Evolutionary conservation across 2,329 filamentous ascomycete species (phyloP), one percentile per base, ranked within the genome.

Genomic region (Nemania sp.): DNA sequence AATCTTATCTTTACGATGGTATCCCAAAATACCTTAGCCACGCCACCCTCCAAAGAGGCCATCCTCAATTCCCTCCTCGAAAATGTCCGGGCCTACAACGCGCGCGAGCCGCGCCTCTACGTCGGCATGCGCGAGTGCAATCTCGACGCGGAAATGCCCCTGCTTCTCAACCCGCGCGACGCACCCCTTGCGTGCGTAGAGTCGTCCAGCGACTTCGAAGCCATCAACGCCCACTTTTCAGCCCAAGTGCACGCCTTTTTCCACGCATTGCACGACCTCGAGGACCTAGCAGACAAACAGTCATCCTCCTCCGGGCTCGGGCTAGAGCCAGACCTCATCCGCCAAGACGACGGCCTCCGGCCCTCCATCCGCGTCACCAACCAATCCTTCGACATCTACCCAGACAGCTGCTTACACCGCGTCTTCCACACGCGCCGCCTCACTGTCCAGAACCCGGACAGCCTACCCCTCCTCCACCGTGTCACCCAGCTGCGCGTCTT

Each of bases 401-500:
- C n/a, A 22, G 52, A 55, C n/a, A n/a, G n/a, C 47, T 70, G 68
- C 47, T 47, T 59, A 24, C 68, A 70, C 49, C 65, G 68, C 47
- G 62, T 56, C 13, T 68, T 65, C 41, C 68, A 70, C 59, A 70
- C 63, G 27, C 49, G 58, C 47, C 66, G 62, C 45, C 64, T 67
- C 53, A 41, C 29, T 11, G 13, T 62, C n/a, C 22, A 41, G 5
- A 41, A 54, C 22, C 11, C 29, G 32, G 47, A 26, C 22, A 41
- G 7, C 8, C 32, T 62, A 10, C 69, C 64, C 35, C 56, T 70
- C 22, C 63, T 41, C 18, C 56, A 69, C 54, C 69, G 69, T 64
- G 67, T 52, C 43, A 47, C 62, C 26, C 60, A 49, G 54, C 69
- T 73, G 22, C 70, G 70, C 22, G 27, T 66, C 57, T 56, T 71